Base-by-base conservation (phyloP, 768 basidiomycete genomes). In the Russula foetens region DNA sequence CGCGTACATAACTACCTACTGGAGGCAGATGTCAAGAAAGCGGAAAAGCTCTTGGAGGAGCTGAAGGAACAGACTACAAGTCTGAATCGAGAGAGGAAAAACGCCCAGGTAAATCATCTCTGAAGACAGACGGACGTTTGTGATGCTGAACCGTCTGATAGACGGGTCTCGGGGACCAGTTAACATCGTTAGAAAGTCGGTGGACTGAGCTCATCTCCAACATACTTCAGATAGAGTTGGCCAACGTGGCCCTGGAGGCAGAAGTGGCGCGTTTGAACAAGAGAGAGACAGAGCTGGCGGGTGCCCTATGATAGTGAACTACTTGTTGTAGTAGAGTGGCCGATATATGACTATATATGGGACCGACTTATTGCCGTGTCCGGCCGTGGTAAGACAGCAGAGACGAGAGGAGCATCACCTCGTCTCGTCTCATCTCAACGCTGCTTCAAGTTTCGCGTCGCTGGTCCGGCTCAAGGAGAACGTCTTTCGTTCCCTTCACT, bases 191-290 rank as follows among this genome's bases (percentile, higher is more conserved):
- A 60, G 94, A 98, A 73, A 88, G 83, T 39, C 81, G 86, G 63
- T 98, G 95, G 95, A 95, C 92, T 23, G 91, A 94, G 73, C 77
- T 98, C 49, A 86, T 98, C 58, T 93, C 92, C 56, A 88, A 74
- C 54, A 88, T 95, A 47, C 75, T 98, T 60, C 95, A 98, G 74
- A 88, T 97, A 65, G 95, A 97, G 78, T 85, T 98, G 84, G 96
- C 94, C 19, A 95, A 93, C 70, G 80, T 86, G 44, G 92, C 92
- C 28, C 72, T 97, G 71, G 92, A 94, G 66, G 84, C 77, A 6
- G 92, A 97, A 68, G 78, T 97, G 50, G 81, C 79, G 48, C 74
- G 78, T 41, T 72, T 91, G 54, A 77, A 79, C 66, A 75, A 74
- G 61, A 79, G 73, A 62, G 86, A 87, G 71, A 81, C 76, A 4